phyloP scores from a whole-genome alignment of 192 early-diverging fungal genomes.

The Chytriomyces hyalinus region DNA sequence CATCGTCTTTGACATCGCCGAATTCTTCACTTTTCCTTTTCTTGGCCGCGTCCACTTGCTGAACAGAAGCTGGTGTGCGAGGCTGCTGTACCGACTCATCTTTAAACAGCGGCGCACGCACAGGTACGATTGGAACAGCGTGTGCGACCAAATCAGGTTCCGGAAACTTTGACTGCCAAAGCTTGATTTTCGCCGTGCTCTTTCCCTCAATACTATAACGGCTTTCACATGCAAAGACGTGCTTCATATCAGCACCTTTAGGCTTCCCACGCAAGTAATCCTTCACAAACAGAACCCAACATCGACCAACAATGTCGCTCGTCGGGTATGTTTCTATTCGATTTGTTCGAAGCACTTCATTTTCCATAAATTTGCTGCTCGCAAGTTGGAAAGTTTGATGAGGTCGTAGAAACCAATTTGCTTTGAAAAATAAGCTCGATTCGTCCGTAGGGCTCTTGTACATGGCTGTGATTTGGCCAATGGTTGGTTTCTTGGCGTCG shows the following conservation, averaged over 20 bases:
- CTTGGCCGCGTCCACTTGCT: not conserved
- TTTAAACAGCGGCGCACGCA: slow-evolving; percentile 21
- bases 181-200: slow-evolving; percentile 64
- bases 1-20: slow-evolving; percentile 38
- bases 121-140: slow-evolving; percentile 8
- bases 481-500: slow-evolving; percentile 63
- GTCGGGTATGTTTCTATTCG: slow-evolving; percentile 57
- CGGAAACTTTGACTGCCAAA: slow-evolving; percentile 64
- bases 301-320: slow-evolving; percentile 63
- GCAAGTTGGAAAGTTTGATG: slow-evolving; percentile 70
- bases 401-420: slow-evolving; percentile 68
- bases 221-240: slow-evolving; percentile 70
- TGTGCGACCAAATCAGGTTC: slow-evolving; percentile 39
- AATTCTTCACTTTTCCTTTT: slow-evolving; percentile 35
- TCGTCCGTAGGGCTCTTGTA: slow-evolving; percentile 31
- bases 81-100: not conserved
- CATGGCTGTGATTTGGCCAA: slow-evolving; percentile 62
- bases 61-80: not conserved
- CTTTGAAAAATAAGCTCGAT: slow-evolving; percentile 39
- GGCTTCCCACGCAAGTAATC: slow-evolving; percentile 65
- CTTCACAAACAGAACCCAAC: slow-evolving; percentile 62
- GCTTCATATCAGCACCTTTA: slow-evolving; percentile 50
- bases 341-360: slow-evolving; percentile 71
- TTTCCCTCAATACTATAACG: slow-evolving; percentile 66
- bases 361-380: slow-evolving; percentile 61